phyloP scores from a whole-genome alignment of 768 basidiomycete genomes.

The Amanita rubescens region DNA sequence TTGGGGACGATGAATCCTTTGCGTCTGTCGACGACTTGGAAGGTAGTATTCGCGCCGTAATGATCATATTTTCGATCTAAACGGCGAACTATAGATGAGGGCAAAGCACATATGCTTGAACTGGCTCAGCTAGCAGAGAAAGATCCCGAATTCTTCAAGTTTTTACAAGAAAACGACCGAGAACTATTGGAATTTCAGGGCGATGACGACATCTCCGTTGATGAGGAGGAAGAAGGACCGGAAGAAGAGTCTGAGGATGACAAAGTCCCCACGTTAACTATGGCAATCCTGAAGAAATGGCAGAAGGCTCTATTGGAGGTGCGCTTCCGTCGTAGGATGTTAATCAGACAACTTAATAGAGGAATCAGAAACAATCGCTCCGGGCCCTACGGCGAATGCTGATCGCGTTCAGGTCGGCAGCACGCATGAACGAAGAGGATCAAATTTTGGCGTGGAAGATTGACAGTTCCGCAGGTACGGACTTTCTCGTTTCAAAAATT shows the following conservation, averaged over 20 bases:
- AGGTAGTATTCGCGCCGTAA: slow-evolving; percentile 18
- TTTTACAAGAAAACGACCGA: slow-evolving; percentile 90
- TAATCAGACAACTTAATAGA: neutral
- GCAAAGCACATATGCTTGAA: slow-evolving; percentile 67
- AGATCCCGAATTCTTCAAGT: slow-evolving; percentile 99
- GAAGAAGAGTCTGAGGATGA: slow-evolving; percentile 29
- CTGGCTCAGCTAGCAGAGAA: slow-evolving; percentile 87
- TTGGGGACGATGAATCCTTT: slow-evolving; percentile 56
- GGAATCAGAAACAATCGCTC: slow-evolving; percentile 70
- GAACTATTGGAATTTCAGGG: slow-evolving; percentile 80
- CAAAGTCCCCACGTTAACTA: slow-evolving; percentile 55
- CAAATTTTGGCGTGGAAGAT: slow-evolving; percentile 81
- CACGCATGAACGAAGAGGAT: slow-evolving; percentile 81
- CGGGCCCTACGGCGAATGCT: slow-evolving; percentile 77
- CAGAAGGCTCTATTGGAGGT: slow-evolving; percentile 86
- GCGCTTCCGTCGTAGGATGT: slow-evolving; percentile 13
- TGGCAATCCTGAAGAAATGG: slow-evolving; percentile 69
- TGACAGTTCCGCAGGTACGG: slow-evolving; percentile 66
- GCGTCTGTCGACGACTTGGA: slow-evolving; percentile 77
- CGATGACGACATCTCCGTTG: slow-evolving; percentile 30
- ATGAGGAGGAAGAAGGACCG: slow-evolving; percentile 13
- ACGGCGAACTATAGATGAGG: slow-evolving; percentile 46
- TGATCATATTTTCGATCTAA: neutral
- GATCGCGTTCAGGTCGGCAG: slow-evolving; percentile 88
- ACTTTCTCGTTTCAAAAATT: slow-evolving; percentile 1